Conservation (phyloP, 2,329 filamentous ascomycete genomes). For the Curvularia hawaiiensis region DNA sequence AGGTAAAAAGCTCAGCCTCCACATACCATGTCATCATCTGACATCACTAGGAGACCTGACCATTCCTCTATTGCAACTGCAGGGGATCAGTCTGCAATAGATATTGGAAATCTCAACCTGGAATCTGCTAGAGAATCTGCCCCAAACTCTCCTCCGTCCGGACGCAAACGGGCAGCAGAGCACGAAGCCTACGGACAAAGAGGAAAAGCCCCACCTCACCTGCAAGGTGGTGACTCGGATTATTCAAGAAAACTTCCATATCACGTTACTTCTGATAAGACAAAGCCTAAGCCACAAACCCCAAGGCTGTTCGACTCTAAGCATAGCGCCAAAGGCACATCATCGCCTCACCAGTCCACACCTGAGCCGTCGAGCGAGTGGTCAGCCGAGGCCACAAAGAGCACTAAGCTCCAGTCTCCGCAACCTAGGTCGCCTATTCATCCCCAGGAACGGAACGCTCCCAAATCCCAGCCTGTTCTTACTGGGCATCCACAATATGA, state of each 20-base stretch:
- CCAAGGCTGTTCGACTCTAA: conserved; percentile 1
- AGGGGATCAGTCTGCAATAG: conserved; percentile 35
- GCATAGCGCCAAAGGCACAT: conserved; percentile 18
- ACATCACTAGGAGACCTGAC: conserved; percentile 24
- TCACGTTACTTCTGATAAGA: conserved; percentile 21
- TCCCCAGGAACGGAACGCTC: conserved; percentile 18
- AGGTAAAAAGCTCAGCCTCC: conserved; percentile 25
- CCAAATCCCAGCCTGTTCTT: conserved; percentile 39
- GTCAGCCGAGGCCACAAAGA: conserved; percentile 29
- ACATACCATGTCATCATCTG: conserved; percentile 12
- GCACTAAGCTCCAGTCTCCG: conserved; percentile 21
- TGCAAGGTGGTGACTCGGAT: conserved; percentile 34
- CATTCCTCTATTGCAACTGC: conserved; percentile 35
- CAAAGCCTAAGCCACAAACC: conserved; percentile 7
- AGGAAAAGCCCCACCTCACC: conserved; percentile 31
- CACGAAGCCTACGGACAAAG: conserved; percentile 31
- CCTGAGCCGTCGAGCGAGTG: conserved; percentile 34
- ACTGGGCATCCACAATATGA: conserved; percentile 38
- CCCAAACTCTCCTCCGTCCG: conserved; percentile 30
- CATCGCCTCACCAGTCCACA: conserved; percentile 26
- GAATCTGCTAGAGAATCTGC: conserved; percentile 25
- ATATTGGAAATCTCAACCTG: conserved; percentile 38
- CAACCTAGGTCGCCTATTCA: conserved; percentile 22
- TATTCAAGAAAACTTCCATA: conserved; percentile 31
- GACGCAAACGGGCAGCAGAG: conserved; percentile 40